These are phyloP conservation scores for Colletotrichum eremochloae DNA, from an alignment of 2,329 filamentous ascomycete species.

Conservation along the genomic window DNA sequence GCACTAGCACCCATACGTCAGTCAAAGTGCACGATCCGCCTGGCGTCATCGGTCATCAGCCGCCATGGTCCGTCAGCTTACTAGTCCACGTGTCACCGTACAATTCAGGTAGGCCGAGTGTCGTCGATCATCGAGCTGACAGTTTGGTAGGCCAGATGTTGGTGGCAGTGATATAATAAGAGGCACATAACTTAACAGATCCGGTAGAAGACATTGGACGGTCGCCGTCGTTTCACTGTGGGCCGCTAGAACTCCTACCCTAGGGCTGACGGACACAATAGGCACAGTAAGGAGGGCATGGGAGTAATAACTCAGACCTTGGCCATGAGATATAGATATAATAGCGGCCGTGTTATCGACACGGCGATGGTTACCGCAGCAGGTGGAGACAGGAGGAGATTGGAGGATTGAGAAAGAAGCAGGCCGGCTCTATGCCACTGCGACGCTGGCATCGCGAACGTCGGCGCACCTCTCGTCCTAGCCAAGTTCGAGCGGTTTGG, in stretches of 20 bases:
- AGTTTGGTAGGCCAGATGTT: neutral
- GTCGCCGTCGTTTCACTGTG: slow-evolving; percentile 23
- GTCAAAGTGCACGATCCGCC: neutral
- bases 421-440: slow-evolving; percentile 20
- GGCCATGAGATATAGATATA: neutral
- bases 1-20: neutral
- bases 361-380: neutral
- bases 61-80: neutral
- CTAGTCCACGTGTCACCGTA: slow-evolving; percentile 3
- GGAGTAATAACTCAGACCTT: slow-evolving; percentile 6
- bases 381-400: slow-evolving; percentile 35
- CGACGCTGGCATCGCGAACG: slow-evolving; percentile 27
- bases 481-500: slow-evolving; percentile 8
- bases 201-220: slow-evolving; percentile 5
- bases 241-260: slow-evolving; percentile 4
- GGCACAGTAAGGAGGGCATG: neutral
- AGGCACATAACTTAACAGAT: slow-evolving; percentile 19
- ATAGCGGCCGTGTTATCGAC: neutral
- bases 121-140: slow-evolving; percentile 9
- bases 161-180: neutral
- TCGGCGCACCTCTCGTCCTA: neutral
- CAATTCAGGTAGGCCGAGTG: neutral
- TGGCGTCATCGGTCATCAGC: slow-evolving; percentile 3
- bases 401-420: slow-evolving; percentile 32
- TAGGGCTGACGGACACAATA: slow-evolving; percentile 5